Evolutionary conservation across 129 eudicot genomes (phyloP), one percentile per base, ranked within the genome.

Genomic region (Tanacetum coccineum): DNA sequence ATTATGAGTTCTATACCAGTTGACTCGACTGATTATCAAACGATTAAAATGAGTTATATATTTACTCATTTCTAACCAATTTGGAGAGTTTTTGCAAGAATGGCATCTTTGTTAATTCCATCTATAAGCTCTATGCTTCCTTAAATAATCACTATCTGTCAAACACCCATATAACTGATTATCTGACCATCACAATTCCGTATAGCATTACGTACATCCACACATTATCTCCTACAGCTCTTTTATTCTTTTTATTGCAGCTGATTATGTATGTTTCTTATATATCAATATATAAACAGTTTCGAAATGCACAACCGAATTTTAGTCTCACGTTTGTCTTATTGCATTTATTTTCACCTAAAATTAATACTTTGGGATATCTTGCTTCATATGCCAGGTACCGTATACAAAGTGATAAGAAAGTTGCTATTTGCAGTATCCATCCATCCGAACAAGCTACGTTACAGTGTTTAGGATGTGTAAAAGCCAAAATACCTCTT

Each of bases 381-480:
- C 20, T 47, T 12, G 6, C 15, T 14, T 52, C 1, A 9, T 39
- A 48, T 82, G 65, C 82, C 82, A 93, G 99, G 99, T 93, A 93
- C 36, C 95, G 99, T 25, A 75, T 93, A 64, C 96, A 93, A 81
- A 93, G 95, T 72, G 96, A 93, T 76, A 84, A 59, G 61, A 86
- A 88, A 66, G 96, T 88, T 82, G 79, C 95, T 4, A 82, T 89
- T 30, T 93, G 99, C 64, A 86, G 95, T 62, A 80, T 93, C 40
- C 99, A 93, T 82, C 99, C 99, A 75, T 84, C 96, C 21, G 99
- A 89, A 63, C 93, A 84, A 79, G 99, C 99, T 74, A 93, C 99
- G 30, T 32, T 89, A 66, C 99, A 93, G 68, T 93, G 99, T 70
- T 59, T 93, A 74, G 99, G 95, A 12, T 93, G 99, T 26, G 85